Conservation (phyloP, 257 asterid species). For the Plantago ovata region DNA sequence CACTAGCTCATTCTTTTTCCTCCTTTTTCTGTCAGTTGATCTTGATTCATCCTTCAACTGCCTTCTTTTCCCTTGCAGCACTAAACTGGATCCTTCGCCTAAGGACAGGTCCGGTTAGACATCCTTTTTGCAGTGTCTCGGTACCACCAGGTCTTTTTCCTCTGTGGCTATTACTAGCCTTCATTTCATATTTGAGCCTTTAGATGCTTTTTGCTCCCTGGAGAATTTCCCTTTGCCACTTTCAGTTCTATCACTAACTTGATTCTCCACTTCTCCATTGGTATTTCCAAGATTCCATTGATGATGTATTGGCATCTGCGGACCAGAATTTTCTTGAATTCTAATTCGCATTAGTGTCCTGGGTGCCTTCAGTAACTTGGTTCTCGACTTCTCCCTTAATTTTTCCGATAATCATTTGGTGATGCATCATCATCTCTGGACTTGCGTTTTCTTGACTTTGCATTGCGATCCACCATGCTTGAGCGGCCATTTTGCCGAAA, state of each 20-base stretch:
- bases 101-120: constrained; percentile 7
- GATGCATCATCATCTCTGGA: constrained; percentile 30
- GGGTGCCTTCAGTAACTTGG: constrained; percentile 18
- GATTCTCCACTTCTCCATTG: constrained; percentile 27
- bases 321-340: constrained; percentile 48
- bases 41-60: constrained; percentile 23
- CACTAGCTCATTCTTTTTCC: constrained; percentile 58
- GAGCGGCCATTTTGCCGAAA: constrained; percentile 24
- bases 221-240: constrained; percentile 25
- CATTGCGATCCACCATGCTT: constrained; percentile 19
- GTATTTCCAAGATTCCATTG: constrained; percentile 23
- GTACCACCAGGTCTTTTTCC: constrained; percentile 17
- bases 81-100: constrained; percentile 27
- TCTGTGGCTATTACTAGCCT: constrained; percentile 20
- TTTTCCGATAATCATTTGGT: constrained; percentile 20
- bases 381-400: constrained; percentile 27
- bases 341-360: constrained; percentile 12
- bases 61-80: constrained; percentile 26
- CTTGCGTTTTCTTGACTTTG: constrained; percentile 47
- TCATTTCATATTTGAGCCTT: constrained; percentile 23
- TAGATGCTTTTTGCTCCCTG: constrained; percentile 31
- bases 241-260: constrained; percentile 21
- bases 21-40: constrained; percentile 40
- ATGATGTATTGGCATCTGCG: constrained; percentile 30
- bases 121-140: constrained; percentile 19